Evolutionary conservation across 176 grass and related monocot genomes (phyloP).

Genomic region (Carex myosuroides): DNA sequence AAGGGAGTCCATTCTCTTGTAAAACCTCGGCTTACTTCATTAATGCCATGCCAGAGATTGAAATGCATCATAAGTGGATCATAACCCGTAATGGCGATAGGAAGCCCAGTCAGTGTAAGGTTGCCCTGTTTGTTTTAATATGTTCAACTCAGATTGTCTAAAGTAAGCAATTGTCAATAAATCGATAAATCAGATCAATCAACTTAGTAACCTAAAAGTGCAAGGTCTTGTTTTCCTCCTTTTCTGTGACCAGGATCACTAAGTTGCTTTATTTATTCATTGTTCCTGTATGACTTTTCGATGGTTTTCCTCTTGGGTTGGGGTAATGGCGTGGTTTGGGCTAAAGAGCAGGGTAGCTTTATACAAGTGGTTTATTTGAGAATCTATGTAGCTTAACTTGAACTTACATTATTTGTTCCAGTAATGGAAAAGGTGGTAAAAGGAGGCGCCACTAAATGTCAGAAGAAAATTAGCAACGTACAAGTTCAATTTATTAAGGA

Average conservation of each 20-base stretch:
- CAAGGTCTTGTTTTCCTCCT: background rate
- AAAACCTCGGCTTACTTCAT: background rate
- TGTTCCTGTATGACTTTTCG: background rate
- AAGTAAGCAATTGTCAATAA: background rate
- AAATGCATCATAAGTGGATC: background rate
- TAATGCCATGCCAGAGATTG: background rate
- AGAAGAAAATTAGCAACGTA: background rate
- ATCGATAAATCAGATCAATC: background rate
- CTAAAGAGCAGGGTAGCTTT: background rate
- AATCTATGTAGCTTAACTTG: background rate
- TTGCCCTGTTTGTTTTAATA: background rate
- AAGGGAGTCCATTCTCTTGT: background rate
- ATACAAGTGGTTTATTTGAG: background rate
- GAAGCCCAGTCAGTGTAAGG: background rate
- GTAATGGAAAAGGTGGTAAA: background rate
- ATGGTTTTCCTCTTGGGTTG: background rate
- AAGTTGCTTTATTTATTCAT: background rate
- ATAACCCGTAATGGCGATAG: background rate
- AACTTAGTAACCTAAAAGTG: background rate
- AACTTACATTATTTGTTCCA: background rate
- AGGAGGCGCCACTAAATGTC: background rate
- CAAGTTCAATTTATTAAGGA: background rate
- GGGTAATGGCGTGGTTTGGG: background rate
- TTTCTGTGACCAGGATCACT: background rate
- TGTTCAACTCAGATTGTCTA: background rate